Base-by-base conservation (phyloP, 75 land plant species). In the Sequoiadendron giganteum region DNA sequence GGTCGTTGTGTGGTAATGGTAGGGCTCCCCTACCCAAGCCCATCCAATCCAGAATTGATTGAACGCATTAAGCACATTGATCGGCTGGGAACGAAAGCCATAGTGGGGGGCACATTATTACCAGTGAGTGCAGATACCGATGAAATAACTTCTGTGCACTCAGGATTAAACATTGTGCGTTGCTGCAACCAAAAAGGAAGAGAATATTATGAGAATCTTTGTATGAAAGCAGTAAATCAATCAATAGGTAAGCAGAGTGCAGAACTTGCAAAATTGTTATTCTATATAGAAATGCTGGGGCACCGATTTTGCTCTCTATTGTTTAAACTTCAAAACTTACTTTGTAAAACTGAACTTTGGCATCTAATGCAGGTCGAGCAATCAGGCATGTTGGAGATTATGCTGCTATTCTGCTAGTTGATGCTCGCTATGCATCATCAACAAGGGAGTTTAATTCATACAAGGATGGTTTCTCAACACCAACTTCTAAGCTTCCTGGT, bases 201-300 rank as follows among this genome's bases (percentile, higher is more conserved):
- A 82, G 97, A 95, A 68, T 98, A 98, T 88, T 98, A 98, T 91
- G 99, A 98, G 73, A 97, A 98, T 88, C 95, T 98, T 10, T 97
- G 99, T 93, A 98, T 98, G 99, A 98, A 98, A 90, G 99, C 99
- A 75, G 99, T 98, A 34, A 98, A 98, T 90, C 99, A 98, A 85
- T 97, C 96, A 9, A 96, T 98, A 87, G 99, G 99, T 97, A 88
- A 58, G 52, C 10, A 19, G 13, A 45, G 4, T 47, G 84, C 34
- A 47, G n/a, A 32, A 82, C 34, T 45, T 30, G 39, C 45, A 72
- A 87, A 32, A 16, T 86, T 85, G 77, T 87, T 13, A 40, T 81
- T 45, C 48, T 25, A 83, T 65, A 45, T 89, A 28, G 38, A 82
- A 79, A 79, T 79, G 82, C 25, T 39, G 47, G 47, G 3, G 48